phyloP scores from a whole-genome alignment of 2,329 filamentous ascomycete species.

The Diaporthe eres region DNA sequence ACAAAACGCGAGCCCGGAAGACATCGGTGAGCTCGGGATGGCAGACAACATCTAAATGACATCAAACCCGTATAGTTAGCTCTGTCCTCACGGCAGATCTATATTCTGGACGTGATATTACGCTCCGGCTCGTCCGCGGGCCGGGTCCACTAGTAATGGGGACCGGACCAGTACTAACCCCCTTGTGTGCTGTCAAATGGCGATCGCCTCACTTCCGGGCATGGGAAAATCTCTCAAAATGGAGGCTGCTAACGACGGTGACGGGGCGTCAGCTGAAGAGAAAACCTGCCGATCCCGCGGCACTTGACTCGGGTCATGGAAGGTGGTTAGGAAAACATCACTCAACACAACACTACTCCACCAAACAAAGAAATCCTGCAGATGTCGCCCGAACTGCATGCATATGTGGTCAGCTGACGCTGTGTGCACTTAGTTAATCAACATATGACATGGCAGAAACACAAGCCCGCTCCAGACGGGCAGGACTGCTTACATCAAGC shows the following conservation, averaged over 20 bases:
- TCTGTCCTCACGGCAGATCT: neutral
- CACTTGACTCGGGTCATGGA: neutral
- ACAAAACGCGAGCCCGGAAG: neutral
- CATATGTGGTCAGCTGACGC: constrained; percentile 4
- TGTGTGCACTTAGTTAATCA: no score
- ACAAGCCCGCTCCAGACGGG: constrained; percentile 9
- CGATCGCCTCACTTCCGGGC: constrained; percentile 19
- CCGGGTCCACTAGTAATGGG: neutral
- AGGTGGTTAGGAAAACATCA: neutral
- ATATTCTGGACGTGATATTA: neutral
- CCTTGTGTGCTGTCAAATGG: neutral
- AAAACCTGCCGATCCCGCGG: neutral
- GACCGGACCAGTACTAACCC: neutral
- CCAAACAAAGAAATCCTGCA: neutral
- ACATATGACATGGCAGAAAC: neutral
- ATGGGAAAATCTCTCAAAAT: neutral
- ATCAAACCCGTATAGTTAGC: neutral
- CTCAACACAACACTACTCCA: neutral
- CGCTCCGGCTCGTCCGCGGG: constrained; percentile 9
- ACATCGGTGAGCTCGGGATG: neutral
- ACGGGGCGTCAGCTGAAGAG: neutral
- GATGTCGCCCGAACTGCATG: neutral
- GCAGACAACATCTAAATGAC: neutral
- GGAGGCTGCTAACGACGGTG: neutral
- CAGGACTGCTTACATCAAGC: neutral